Base-by-base conservation (phyloP, 2,329 filamentous ascomycete species). In the Teratosphaeria zuluensis region DNA sequence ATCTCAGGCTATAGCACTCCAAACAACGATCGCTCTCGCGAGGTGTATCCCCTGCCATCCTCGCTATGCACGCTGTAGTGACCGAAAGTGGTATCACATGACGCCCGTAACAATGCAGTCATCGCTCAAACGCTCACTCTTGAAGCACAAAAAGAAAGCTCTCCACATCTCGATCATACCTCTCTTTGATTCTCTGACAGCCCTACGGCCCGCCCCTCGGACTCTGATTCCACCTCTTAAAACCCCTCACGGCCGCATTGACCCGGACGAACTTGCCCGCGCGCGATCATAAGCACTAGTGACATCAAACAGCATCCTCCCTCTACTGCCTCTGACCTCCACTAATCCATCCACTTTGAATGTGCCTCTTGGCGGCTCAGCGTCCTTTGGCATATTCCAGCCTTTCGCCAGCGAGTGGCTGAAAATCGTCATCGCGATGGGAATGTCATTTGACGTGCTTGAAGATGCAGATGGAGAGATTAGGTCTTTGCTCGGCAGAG, bases 321-420 rank as follows among this genome's bases (percentile, higher is more conserved):
- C 77, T 52, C 68, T 71, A 8, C 68, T 64, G 6, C 78, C 78
- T n/a, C 72, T 66, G 2, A 80, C 64, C 58, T 80, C 76, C 1
- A 81, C 68, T 35, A 79, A 58, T 3, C 78, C 79, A 1, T 70
- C 67, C 12, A 81, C 73, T 0, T 75, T 60, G 56, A 80, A 73
- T 2, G 70, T 72, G 2, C 79, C 79, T 12, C 77, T 72, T 4
- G 78, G 77, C 0, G 74, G 66, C 38, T 75, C 70, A 6, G 66
- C 57, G 42, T 67, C 68, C 58, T 68, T 66, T 9, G 68, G 65
- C 42, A 48, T 48, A 51, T 70, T 72, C 68, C 70, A 71, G 24
- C 64, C 56, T 56, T 68, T 67, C 5, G 58, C 59, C 8, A 73
- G 56, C 0, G 65, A 64, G 57, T 46, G 35, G 2, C 56, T 28